Evolutionary conservation across 805 yeast species (phyloP).

Genomic region (Candida fluviatilis): DNA sequence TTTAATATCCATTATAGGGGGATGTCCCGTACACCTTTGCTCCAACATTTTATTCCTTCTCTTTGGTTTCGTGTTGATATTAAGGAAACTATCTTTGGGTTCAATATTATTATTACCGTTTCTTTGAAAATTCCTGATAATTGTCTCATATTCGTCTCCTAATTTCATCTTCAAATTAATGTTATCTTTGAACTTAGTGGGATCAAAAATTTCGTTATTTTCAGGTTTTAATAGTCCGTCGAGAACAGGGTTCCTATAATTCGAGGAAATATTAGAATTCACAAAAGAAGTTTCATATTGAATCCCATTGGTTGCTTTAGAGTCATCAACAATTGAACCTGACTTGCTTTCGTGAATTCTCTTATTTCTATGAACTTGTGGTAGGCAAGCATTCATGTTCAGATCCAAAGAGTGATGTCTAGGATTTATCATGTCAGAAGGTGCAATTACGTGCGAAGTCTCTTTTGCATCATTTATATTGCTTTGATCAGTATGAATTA

Average conservation of each 20-base stretch:
- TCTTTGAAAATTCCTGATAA: neutral
- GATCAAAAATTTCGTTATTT: constrained; percentile 1
- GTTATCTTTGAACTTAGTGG: constrained; percentile 3
- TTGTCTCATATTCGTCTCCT: constrained; percentile 3
- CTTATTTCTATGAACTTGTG: too few relatives aligned
- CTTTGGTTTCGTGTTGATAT: neutral
- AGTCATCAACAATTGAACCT: too few relatives aligned
- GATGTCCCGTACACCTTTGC: constrained; percentile 2
- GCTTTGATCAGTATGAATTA: neutral
- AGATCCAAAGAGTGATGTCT: too few relatives aligned
- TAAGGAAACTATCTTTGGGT: neutral
- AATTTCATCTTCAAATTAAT: constrained; percentile 2
- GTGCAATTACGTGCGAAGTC: too few relatives aligned
- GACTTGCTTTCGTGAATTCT: too few relatives aligned
- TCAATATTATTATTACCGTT: neutral
- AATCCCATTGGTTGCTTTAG: neutral
- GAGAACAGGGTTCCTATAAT: constrained; percentile 2
- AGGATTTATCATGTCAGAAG: too few relatives aligned
- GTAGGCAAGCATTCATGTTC: too few relatives aligned
- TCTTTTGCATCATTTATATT: too few relatives aligned
- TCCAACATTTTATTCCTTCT: constrained; percentile 1
- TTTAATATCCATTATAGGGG: constrained; percentile 1
- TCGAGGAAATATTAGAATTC: neutral
- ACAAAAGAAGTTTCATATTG: constrained; percentile 1
- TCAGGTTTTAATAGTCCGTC: constrained; percentile 1